These are phyloP conservation scores for Nevesoporus exiguus DNA, from an alignment of 768 basidiomycete species.

Conservation along the genomic window DNA sequence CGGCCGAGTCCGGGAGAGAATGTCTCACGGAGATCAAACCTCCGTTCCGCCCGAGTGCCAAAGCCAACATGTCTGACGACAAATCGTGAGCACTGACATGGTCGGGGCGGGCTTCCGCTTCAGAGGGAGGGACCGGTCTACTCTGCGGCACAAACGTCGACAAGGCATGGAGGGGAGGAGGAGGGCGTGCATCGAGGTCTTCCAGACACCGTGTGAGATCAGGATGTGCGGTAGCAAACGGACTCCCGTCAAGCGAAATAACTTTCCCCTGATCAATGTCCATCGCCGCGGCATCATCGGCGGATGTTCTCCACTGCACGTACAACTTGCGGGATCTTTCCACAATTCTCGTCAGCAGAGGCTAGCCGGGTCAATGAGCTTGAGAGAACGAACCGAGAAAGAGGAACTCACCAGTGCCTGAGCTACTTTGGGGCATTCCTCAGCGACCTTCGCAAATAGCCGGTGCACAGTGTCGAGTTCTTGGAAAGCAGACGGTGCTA, in stretches of 20 bases:
- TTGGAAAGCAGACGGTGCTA: constrained; percentile 57
- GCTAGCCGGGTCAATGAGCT: constrained; percentile 34
- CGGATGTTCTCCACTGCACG: constrained; percentile 35
- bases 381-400: background rate
- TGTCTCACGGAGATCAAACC: constrained; percentile 21
- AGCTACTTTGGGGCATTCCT: constrained; percentile 56
- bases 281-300: constrained; percentile 21
- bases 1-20: constrained; percentile 15
- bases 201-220: constrained; percentile 25
- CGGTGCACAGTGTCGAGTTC: constrained; percentile 57
- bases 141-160: constrained; percentile 24
- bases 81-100: constrained; percentile 23
- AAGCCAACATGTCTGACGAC: constrained; percentile 32
- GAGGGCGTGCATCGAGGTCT: constrained; percentile 21
- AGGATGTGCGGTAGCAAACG: constrained; percentile 24
- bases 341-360: constrained; percentile 52
- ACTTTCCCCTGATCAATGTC: constrained; percentile 22
- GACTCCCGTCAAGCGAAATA: constrained; percentile 5
- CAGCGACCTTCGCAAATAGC: constrained; percentile 55
- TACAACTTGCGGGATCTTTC: constrained; percentile 50
- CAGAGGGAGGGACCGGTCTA: constrained; percentile 4
- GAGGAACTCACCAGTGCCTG: constrained; percentile 50
- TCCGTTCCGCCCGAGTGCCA: constrained; percentile 30
- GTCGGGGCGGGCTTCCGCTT: constrained; percentile 21
- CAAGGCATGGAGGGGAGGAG: constrained; percentile 20